Percentiles rank a stretch among this genome's conserved stretches.
phyloP scores from a whole-genome alignment of 495 filamentous ascomycete genomes.

The Trichoderma reesei region DNA sequence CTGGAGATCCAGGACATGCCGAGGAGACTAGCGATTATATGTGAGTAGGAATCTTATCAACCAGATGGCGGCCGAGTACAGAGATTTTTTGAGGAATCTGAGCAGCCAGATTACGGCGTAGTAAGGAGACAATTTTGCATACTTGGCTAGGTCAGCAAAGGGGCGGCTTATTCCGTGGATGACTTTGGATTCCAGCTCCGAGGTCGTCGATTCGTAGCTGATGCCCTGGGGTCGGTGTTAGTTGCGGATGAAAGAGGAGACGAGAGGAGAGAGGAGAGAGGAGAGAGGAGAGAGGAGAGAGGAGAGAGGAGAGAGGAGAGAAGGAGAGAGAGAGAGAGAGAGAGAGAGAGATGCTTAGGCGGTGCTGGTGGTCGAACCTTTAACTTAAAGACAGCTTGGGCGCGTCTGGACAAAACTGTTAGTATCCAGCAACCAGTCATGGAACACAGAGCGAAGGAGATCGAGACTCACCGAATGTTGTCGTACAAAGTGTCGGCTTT shows the following conservation, averaged over 20 bases:
- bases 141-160: slow-evolving; percentile 5
- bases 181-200: slow-evolving; percentile 6
- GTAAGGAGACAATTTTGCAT: not conserved
- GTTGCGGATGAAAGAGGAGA: not conserved
- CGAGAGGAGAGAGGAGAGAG: no score
- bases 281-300: no score
- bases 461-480: not conserved
- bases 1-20: slow-evolving; percentile 6
- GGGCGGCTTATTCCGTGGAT: not conserved
- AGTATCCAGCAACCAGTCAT: not conserved
- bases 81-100: not conserved
- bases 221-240: not conserved
- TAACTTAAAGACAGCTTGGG: not conserved
- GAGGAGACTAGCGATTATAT: not conserved
- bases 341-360: not conserved
- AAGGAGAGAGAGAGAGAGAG: no score
- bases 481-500: not conserved
- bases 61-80: not conserved
- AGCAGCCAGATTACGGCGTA: not conserved
- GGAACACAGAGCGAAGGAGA: not conserved
- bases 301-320: no score
- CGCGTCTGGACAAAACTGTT: not conserved
- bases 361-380: not conserved
- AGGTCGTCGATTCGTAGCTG: not conserved
- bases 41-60: slow-evolving; percentile 2